Base-by-base conservation (phyloP, 192 early-diverging fungal species). In the Coemansia sp. region DNA sequence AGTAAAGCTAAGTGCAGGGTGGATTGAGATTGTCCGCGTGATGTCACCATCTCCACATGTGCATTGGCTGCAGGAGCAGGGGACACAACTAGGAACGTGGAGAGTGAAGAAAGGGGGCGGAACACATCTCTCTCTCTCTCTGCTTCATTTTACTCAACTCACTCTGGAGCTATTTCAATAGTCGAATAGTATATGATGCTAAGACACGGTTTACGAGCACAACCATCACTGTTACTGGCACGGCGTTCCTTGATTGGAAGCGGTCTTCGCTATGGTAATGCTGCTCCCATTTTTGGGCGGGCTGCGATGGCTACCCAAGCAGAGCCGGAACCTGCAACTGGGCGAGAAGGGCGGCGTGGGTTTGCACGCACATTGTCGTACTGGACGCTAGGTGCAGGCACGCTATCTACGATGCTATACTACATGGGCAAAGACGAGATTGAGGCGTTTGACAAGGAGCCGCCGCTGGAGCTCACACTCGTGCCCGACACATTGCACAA, bases 401-500 rank as follows among this genome's bases (percentile, higher is more conserved):
- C 53, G 31, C 5, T 71, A 4, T 71, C 74, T 2, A 37, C 29
- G 12, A 10, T 60, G 5, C 68, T 68, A 6, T 82, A 76, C 68
- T 70, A 62, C 38, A 9, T 75, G 36, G 69, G 45, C 14, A 62
- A 55, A 37, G 73, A 84, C 51, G 81, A 84, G 34, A 69, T 84
- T 11, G 73, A 75, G 53, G 81, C 70, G 31, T 64, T 84, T 9
- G 81, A 84, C 68, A 60, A 25, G 11, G 73, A 84, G 64, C 73
- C 81, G 27, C 71, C 81, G 31, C 31, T 37, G 21, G 76, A 78
- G 67, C 73, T 84, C 59, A 42, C 55, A 15, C 68, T 84, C 2
- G 23, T 58, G 0, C 44, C 39, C 10, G 66, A 62, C 61, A 21
- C 19, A 51, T 2, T 23, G 29, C 46, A 68, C 66, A 59, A 66